Base-by-base conservation (phyloP, 176 grass and related monocot genomes). In the Rhipidocladum racemiflorum region DNA sequence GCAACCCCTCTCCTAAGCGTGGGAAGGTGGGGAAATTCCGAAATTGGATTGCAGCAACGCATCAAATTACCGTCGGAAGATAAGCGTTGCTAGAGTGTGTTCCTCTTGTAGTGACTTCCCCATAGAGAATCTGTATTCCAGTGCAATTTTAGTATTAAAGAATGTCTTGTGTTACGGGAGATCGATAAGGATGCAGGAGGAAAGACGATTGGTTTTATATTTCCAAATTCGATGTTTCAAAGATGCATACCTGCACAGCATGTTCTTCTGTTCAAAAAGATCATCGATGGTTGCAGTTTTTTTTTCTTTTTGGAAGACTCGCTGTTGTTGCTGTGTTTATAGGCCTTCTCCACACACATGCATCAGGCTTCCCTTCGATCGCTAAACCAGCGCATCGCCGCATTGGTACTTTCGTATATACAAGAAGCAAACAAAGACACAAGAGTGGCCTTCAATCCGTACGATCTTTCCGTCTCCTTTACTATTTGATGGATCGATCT, bases 231-330 rank as follows among this genome's bases (percentile, higher is more conserved):
- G 25, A 50, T 65, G 11, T 49, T 18, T 11, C 17, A 59, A 63
- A 32, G 42, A 50, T 35, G 11, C 10, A 49, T 21, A 4, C 17
- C 9, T 78, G 57, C 57, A 32, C 46, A 77, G 27, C 40, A 65
- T 79, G 61, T 53, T 61, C 28, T 53, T 53, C 24, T 53, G 60
- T 23, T 51, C 42, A 65, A 16, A 78, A 65, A 66, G 76, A 79
- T 6, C 3, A 10, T 17, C 66, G 48, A 36, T 79, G 28, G n/a
- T n/a, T n/a, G n/a, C n/a, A n/a, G n/a, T n/a, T 62, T 38, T 7
- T 38, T 38, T 38, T 38, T 35, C 4, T 36, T 39, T 39, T 39
- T 39, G 1, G 6, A 39, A 39, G 38, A 39, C 38, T 39, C 38
- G 1, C 38, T 39, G 38, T 9, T 78, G 46, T 39, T 67, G 21